These are phyloP conservation scores for Cercospora berteroae DNA, from an alignment of 2,329 filamentous ascomycete species.

Conservation along the genomic window DNA sequence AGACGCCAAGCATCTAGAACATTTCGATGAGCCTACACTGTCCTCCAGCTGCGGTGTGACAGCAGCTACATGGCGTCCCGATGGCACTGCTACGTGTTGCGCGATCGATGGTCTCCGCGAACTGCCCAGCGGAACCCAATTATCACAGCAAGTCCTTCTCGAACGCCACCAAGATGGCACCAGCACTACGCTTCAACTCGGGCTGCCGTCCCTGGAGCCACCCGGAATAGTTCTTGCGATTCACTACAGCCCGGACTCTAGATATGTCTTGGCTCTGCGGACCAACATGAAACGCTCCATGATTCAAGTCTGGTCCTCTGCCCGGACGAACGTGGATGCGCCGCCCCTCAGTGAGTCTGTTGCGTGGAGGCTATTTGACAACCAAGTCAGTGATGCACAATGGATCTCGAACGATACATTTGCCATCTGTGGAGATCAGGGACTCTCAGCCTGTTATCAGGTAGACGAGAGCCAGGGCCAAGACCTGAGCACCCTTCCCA, in stretches of 20 bases:
- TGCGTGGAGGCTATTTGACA: conserved; percentile 43
- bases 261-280: conserved; percentile 33
- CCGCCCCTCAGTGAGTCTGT: conserved; percentile 37
- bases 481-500: conserved; percentile 5
- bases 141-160: conserved; percentile 29
- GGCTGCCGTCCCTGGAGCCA: conserved; percentile 29
- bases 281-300: conserved; percentile 35
- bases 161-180: conserved; percentile 27
- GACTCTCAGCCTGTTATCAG: conserved; percentile 25
- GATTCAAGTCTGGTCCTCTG: conserved; percentile 33
- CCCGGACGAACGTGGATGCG: conserved; percentile 11
- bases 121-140: conserved; percentile 23
- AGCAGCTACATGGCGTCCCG: conserved; percentile 38
- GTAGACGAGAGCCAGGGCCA: conserved; percentile 20
- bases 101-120: conserved; percentile 30
- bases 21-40: conserved; percentile 32
- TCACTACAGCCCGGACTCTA: conserved; percentile 34
- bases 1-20: conserved; percentile 25
- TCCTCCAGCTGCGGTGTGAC: conserved; percentile 32
- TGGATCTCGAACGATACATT: conserved; percentile 47
- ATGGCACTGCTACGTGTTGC: conserved; percentile 33
- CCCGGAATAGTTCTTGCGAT: conserved; percentile 32
- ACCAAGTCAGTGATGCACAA: conserved; percentile 44
- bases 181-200: conserved; percentile 24
- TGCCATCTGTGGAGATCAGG: conserved; percentile 44